phyloP scores from a whole-genome alignment of 129 eudicot species.

The Lactuca saligna region DNA sequence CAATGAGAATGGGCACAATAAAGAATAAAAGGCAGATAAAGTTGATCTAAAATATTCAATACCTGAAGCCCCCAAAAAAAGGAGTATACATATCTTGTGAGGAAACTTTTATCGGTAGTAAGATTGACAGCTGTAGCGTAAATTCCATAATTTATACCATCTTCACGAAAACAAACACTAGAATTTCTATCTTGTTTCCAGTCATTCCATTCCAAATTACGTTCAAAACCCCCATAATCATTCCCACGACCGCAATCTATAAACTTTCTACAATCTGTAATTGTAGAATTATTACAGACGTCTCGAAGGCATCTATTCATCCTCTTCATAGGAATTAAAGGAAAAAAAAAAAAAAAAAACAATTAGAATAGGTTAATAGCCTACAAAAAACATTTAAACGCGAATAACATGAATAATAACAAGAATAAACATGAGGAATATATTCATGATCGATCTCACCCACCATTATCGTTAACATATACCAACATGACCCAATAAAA shows the following conservation, averaged over 20 bases:
- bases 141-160: conserved; percentile 64
- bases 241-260: conserved; percentile 74
- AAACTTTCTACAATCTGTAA: conserved; percentile 34
- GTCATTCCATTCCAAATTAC: conserved; percentile 23
- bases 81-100: conserved; percentile 76
- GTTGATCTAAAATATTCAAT: conserved; percentile 8
- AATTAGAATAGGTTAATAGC: conserved; percentile 7
- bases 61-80: conserved; percentile 98
- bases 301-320: conserved; percentile 85
- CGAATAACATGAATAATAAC: not conserved
- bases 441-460: not conserved
- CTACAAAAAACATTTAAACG: not conserved
- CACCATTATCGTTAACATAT: conserved; percentile 68
- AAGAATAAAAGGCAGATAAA: not conserved
- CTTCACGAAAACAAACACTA: conserved; percentile 49
- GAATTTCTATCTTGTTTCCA: conserved; percentile 50
- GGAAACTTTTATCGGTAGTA: conserved; percentile 35
- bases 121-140: conserved; percentile 61
- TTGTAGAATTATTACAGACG: conserved; percentile 43
- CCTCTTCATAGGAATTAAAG: conserved; percentile 44
- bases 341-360: not conserved
- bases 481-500: conserved; percentile 67
- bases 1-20: too few relatives aligned
- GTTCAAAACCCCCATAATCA: not conserved
- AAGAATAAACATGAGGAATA: not conserved